Percentiles rank a stretch among this genome's conserved stretches.
Evolutionary conservation across 495 filamentous ascomycete species (phyloP).

Genomic region (Aspergillus sclerotioniger): DNA sequence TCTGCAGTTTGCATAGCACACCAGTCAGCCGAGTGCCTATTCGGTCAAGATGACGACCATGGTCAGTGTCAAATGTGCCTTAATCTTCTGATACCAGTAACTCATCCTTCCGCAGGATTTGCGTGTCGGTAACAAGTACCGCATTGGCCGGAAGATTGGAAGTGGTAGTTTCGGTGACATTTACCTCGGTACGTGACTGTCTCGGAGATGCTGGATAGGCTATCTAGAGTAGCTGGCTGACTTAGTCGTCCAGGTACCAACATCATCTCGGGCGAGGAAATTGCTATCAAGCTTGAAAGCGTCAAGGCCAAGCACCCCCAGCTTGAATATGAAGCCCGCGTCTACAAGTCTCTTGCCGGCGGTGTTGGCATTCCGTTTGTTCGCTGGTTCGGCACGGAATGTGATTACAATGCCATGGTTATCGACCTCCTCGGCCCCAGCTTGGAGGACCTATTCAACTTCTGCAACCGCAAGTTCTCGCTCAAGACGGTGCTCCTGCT

Average conservation of each 20-base stretch:
- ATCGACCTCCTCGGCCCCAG: constrained; percentile 96
- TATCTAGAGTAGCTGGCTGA: constrained; percentile 5
- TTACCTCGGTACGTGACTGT: constrained; percentile 71
- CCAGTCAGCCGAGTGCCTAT: constrained; percentile 39
- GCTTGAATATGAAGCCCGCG: constrained; percentile 98
- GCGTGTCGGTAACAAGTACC: constrained; percentile 99
- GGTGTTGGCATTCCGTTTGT: constrained; percentile 99
- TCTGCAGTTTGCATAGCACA: constrained; percentile 22
- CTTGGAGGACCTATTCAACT: constrained; percentile 99
- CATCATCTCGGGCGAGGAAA: constrained; percentile 99
- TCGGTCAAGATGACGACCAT: constrained; percentile 50
- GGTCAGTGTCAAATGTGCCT: constrained; percentile 24
- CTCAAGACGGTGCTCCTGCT: constrained; percentile 98
- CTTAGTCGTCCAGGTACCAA: constrained; percentile 70
- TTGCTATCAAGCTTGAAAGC: constrained; percentile 99
- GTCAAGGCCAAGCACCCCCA: constrained; percentile 99
- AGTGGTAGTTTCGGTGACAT: constrained; percentile 99
- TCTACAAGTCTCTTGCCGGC: constrained; percentile 98
- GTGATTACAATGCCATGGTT: constrained; percentile 99
- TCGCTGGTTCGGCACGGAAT: constrained; percentile 99
- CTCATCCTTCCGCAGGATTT: constrained; percentile 68
- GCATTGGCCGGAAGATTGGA: constrained; percentile 98
- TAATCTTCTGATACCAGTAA: neutral
- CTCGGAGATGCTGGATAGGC: neutral
- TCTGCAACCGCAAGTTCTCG: constrained; percentile 99